Evolutionary conservation across 108 stramenopile genomes (phyloP), one percentile per base, ranked within the genome.

Genomic region (Conticribra guillardii): DNA sequence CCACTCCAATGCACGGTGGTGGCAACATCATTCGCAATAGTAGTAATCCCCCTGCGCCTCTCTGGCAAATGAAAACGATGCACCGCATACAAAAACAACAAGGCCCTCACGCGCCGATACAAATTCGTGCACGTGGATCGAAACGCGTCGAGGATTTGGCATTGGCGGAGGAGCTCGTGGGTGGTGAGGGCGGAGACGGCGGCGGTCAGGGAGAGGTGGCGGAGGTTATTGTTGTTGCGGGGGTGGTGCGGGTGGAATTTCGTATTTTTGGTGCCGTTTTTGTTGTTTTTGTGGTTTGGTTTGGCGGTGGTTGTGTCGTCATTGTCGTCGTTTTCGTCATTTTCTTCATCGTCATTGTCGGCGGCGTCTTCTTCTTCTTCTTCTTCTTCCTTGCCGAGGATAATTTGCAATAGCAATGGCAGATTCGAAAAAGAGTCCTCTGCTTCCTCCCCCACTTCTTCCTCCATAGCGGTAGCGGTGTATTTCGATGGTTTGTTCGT

Each of bases 71-170:
- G 78, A 62, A 80, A 85, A 16, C 85, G 74, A 68, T 86, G 80
- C 16, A 81, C 64, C 32, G 85, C 79, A 72, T 86, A 83, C 26
- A 86, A 51, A 53, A 83, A 83, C 22, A 86, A 77, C 22, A 80
- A 49, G 0, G 80, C 75, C 33, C 79, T 0, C 0, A 83, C 82
- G 26, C 54, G 60, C 33, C 73, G 64, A 47, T 83, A 83, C 16
- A 83, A 60, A 63, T 83, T 76, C 22, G 54, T 41, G 47, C 54
- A 62, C 4, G 32, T 49, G 26, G 60, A 34, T 14, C 32, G 30
- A 49, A 66, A 76, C 14, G 49, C 22, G 22, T 82, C 76, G 50
- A 82, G 63, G 2, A 31, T 48, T 1, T 54, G 8, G 0, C 33
- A 19, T 28, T 67, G 33, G 23, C 2, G 11, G 4, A 67, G 37